Conservation (phyloP, 2,329 filamentous ascomycete genomes). For the Aspergillus sp. region DNA sequence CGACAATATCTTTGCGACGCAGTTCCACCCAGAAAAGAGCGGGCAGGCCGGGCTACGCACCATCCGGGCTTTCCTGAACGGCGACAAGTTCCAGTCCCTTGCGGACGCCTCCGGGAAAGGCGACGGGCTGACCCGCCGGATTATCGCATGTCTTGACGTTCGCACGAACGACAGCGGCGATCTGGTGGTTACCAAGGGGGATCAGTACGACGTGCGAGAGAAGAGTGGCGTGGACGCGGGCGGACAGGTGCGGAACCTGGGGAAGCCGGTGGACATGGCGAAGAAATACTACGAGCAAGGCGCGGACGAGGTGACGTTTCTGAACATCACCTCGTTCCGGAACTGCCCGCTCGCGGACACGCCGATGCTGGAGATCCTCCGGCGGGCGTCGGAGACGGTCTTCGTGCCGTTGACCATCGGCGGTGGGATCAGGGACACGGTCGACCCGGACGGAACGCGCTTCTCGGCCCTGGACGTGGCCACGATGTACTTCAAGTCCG, state of each 20-base stretch:
- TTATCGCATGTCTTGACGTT: slow-evolving; percentile 95
- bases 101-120: slow-evolving; percentile 17
- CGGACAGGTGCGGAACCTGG: slow-evolving; percentile 73
- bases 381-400: slow-evolving; percentile 76
- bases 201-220: slow-evolving; percentile 96
- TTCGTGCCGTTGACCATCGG: slow-evolving; percentile 95
- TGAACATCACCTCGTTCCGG: slow-evolving; percentile 97
- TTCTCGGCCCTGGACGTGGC: slow-evolving; percentile 90
- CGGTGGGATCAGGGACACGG: slow-evolving; percentile 86
- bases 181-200: slow-evolving; percentile 93
- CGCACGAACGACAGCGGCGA: slow-evolving; percentile 90
- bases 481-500: slow-evolving; percentile 92
- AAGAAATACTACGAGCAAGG: slow-evolving; percentile 91
- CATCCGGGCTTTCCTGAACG: slow-evolving; percentile 76
- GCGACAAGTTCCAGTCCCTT: slow-evolving; percentile 51
- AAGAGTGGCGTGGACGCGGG: slow-evolving; percentile 53
- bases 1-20: slow-evolving; percentile 79
- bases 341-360: slow-evolving; percentile 87
- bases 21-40: slow-evolving; percentile 97
- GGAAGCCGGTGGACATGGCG: slow-evolving; percentile 94
- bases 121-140: slow-evolving; percentile 76
- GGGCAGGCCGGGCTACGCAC: slow-evolving; percentile 79
- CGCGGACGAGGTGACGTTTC: slow-evolving; percentile 91
- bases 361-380: slow-evolving; percentile 91
- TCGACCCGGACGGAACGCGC: slow-evolving; percentile 75